Evolutionary conservation across 2,329 filamentous ascomycete genomes (phyloP), one percentile per base, ranked within the genome.

Genomic region (Exophiala sp.): DNA sequence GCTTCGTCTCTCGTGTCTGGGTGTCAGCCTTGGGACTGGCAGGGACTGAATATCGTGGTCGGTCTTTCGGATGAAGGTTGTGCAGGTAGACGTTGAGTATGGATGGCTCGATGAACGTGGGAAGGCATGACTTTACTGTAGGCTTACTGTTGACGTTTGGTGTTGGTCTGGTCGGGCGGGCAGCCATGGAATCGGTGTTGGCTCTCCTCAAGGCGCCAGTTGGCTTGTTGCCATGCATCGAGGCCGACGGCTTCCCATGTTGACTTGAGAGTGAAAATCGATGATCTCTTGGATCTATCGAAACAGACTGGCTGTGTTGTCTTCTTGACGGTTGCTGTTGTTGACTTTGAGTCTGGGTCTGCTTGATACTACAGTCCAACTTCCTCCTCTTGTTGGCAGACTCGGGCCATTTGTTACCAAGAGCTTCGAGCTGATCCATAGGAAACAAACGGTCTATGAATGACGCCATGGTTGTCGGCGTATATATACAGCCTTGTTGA

Each of bases 321-420:
- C 46, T 47, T 42, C 46, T 35, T 29, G 3, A 29, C 5, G 18
- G 47, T 41, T 14, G 14, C 29, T 42, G n/a, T 35, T 21, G 16
- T 36, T 14, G 14, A 12, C 29, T 29, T 29, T 7, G 29, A 21
- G 20, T 35, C 5, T 41, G 16, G n/a, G 20, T 32, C n/a, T 43
- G 50, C 3, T 21, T 34, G 29, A 18, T 41, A 29, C 52, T 50
- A 35, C 11, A 9, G 14, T 52, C 57, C 20, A 60, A 32, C 44
- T 48, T 60, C 29, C 57, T 54, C 47, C 45, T 55, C 54, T 60
- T 60, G 41, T 40, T 46, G 6, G 51, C 51, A 11, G 49, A 48
- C 38, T 57, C 54, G 16, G 47, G 42, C 54, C 54, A 60, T 35
- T 50, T 60, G 50, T 60, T 60, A 1, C 57, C 57, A n/a, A 60